phyloP scores from a whole-genome alignment of 768 basidiomycete genomes.

The Lactarius deliciosus region DNA sequence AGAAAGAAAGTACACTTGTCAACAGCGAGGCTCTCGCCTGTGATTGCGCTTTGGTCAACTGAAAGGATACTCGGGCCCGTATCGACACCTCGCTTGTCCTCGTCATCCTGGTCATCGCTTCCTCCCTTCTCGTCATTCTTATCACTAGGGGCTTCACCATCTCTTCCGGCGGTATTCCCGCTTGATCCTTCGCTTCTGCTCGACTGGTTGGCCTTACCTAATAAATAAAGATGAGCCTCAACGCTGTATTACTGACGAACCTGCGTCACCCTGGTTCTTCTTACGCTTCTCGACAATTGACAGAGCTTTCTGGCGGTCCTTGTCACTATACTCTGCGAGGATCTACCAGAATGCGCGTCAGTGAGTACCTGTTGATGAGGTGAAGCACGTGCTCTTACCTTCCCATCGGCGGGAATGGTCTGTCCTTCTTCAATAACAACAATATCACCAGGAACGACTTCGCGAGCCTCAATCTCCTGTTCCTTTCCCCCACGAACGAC shows the following conservation, averaged over 20 bases:
- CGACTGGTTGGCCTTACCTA: background rate
- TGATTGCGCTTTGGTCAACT: slow-evolving; percentile 49
- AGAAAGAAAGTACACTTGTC: slow-evolving; percentile 40
- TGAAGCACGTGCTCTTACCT: slow-evolving; percentile 29
- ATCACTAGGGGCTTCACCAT: slow-evolving; percentile 6
- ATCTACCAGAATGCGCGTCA: slow-evolving; percentile 33
- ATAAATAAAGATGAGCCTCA: background rate
- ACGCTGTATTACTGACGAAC: background rate
- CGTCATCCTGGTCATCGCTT: slow-evolving; percentile 19
- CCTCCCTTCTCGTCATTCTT: slow-evolving; percentile 21
- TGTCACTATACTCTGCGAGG: slow-evolving; percentile 42
- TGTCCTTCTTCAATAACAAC: slow-evolving; percentile 44
- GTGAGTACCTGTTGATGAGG: background rate
- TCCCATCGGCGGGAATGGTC: slow-evolving; percentile 48
- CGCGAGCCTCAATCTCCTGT: slow-evolving; percentile 44
- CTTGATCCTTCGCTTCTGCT: slow-evolving; percentile 6
- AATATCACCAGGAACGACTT: slow-evolving; percentile 48
- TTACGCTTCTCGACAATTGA: slow-evolving; percentile 34
- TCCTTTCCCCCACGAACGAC: slow-evolving; percentile 45
- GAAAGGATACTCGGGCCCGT: slow-evolving; percentile 44
- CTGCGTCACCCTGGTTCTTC: slow-evolving; percentile 1
- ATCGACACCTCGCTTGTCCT: slow-evolving; percentile 31
- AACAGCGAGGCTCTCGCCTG: slow-evolving; percentile 47
- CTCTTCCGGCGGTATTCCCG: background rate
- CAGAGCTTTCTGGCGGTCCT: slow-evolving; percentile 37